Percentiles rank a stretch among this genome's conserved stretches.
Evolutionary conservation across 2,329 filamentous ascomycete species (phyloP).

Genomic region (Microdochium trichocladiopsis): DNA sequence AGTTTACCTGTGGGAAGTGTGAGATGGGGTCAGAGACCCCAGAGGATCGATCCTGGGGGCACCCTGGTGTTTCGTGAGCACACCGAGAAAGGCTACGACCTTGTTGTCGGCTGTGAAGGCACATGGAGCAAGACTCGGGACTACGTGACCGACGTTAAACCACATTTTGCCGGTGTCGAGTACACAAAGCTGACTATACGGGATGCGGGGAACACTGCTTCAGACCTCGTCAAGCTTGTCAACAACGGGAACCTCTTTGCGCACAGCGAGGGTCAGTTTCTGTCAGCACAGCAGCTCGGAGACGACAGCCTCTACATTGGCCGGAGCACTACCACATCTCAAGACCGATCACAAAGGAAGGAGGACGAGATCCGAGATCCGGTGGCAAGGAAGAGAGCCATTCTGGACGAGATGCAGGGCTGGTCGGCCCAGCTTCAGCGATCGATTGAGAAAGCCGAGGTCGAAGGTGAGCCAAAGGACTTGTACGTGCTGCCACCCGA

Average conservation of each 20-base stretch:
- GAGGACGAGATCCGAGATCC: slow-evolving; percentile 34
- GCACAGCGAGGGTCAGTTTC: slow-evolving; percentile 28
- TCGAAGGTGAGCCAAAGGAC: slow-evolving; percentile 29
- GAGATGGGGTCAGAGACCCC: slow-evolving; percentile 37
- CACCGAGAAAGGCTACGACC: slow-evolving; percentile 22
- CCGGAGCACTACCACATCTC: slow-evolving; percentile 27
- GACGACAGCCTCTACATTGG: slow-evolving; percentile 37
- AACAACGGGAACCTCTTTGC: slow-evolving; percentile 40
- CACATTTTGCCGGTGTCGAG: slow-evolving; percentile 37
- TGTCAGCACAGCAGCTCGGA: slow-evolving; percentile 38
- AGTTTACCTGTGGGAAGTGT: slow-evolving; percentile 37
- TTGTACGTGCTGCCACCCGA: slow-evolving; percentile 38
- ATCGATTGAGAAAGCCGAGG: slow-evolving; percentile 31
- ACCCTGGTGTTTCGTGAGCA: neutral
- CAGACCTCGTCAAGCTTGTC: slow-evolving; percentile 33
- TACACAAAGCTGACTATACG: slow-evolving; percentile 32
- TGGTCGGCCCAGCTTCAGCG: slow-evolving; percentile 35
- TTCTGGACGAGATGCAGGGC: slow-evolving; percentile 26
- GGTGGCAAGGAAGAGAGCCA: slow-evolving; percentile 25
- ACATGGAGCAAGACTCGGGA: slow-evolving; percentile 27
- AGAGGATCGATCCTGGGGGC: slow-evolving; percentile 23
- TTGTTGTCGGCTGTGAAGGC: slow-evolving; percentile 26
- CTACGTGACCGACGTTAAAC: slow-evolving; percentile 27
- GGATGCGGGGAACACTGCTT: slow-evolving; percentile 30
- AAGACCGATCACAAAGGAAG: slow-evolving; percentile 31